Evolutionary conservation across 208 protist genomes (phyloP), one percentile per base, ranked within the genome.

Genomic region (Leishmania aethiopica): DNA sequence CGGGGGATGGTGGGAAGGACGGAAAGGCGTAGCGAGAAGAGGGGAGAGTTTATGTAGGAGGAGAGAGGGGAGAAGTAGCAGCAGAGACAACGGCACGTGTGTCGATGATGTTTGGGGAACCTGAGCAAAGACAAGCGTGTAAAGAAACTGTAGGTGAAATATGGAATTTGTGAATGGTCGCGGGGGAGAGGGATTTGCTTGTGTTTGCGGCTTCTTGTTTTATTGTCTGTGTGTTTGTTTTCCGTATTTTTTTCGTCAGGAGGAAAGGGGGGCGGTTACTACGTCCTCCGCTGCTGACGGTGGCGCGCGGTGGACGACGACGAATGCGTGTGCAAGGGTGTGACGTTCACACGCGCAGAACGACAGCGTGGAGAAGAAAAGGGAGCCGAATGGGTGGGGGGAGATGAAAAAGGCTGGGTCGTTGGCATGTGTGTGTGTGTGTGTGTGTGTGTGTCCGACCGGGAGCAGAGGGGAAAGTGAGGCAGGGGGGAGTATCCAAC

Each of bases 61-160:
- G 37, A 81, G 45, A 59, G 42, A 40, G 45, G 47, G 53, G 75
- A 51, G 67, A 55, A 60, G 72, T 49, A 51, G 70, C 28, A 74
- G 70, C 70, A 32, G 45, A 22, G 8, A 13, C 8, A 74, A 13
- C 22, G 11, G 32, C n/a, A 17, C 70, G 70, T 35, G 42, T 13
- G 45, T 51, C 25, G 25, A 19, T 35, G 70, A 55, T 32, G 28
- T 51, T 13, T 74, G 25, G 47, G 42, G 32, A 74, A 53, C 55
- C 47, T 51, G 70, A 53, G 45, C 42, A 53, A 74, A 40, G 70
- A 55, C 70, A 45, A 13, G 28, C 25, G 28, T 0, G 45, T 35
- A 3, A 53, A 51, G 70, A 51, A 55, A 69, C 22, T 10, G 5
- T 17, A 19, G 32, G 70, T 74, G 42, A 47, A 6, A 53, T 74